Conservation (phyloP, 805 yeast genomes). For the Blastobotrys robertii region DNA sequence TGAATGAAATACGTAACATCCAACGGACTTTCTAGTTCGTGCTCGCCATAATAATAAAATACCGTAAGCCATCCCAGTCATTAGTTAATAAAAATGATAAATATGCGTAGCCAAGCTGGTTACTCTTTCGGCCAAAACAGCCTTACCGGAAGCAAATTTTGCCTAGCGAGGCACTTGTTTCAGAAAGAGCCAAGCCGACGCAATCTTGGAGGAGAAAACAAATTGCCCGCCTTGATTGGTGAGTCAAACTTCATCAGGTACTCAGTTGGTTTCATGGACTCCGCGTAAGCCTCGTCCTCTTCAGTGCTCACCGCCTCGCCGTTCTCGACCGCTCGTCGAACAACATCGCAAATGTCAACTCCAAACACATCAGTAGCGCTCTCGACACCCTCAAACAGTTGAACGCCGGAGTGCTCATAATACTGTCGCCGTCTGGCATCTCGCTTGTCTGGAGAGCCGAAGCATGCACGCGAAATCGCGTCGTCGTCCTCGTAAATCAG, state of each 20-base stretch:
- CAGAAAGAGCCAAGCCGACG: not conserved
- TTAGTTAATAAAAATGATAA: conserved; percentile 1
- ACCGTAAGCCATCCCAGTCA: no score
- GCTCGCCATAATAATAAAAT: no score
- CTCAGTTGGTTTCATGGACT: not conserved
- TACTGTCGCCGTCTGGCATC: conserved; percentile 20
- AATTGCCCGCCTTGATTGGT: conserved; percentile 14
- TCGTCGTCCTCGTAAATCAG: conserved; percentile 23
- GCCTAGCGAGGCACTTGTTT: no score
- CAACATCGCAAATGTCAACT: conserved; percentile 44
- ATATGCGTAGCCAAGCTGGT: not conserved
- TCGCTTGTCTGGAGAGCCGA: conserved; percentile 30
- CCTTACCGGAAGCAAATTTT: not conserved
- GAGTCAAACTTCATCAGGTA: conserved; percentile 12
- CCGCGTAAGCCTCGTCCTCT: conserved; percentile 4
- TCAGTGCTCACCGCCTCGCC: conserved; percentile 6
- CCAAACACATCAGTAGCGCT: conserved; percentile 43
- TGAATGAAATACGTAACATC: no score
- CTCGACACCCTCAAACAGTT: conserved; percentile 14
- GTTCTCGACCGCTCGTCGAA: conserved; percentile 35
- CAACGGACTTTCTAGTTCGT: no score
- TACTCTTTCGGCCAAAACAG: not conserved
- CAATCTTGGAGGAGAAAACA: conserved; percentile 10
- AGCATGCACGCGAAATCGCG: conserved; percentile 25
- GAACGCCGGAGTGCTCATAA: conserved; percentile 20